Evolutionary conservation across 805 yeast species (phyloP).

Genomic region (Starmerella bacillaris): DNA sequence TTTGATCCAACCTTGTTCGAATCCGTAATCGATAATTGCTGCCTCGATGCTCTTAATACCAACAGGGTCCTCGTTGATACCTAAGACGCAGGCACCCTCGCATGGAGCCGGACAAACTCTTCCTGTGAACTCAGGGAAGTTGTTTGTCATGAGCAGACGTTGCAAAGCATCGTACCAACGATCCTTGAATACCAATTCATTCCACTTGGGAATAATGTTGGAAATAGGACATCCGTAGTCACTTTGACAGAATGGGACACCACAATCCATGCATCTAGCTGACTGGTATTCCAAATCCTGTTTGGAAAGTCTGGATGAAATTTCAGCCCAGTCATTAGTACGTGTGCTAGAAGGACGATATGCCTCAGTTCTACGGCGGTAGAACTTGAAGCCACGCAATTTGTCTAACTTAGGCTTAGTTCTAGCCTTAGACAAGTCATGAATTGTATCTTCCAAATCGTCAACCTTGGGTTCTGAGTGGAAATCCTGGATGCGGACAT

Average conservation of each 20-base stretch:
- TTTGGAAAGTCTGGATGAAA: slow-evolving; percentile 61
- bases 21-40: slow-evolving; percentile 90
- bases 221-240: slow-evolving; percentile 98
- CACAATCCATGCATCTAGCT: slow-evolving; percentile 98
- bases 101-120: slow-evolving; percentile 99
- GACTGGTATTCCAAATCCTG: slow-evolving; percentile 81
- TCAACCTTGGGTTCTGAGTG: slow-evolving; percentile 83
- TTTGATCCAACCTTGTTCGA: slow-evolving; percentile 88
- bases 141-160: slow-evolving; percentile 83
- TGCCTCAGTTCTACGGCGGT: slow-evolving; percentile 71
- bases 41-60: slow-evolving; percentile 92
- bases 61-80: slow-evolving; percentile 85
- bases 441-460: slow-evolving; percentile 78
- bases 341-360: slow-evolving; percentile 65
- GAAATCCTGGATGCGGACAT: too few relatives aligned
- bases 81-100: slow-evolving; percentile 90
- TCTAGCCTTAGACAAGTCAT: slow-evolving; percentile 47
- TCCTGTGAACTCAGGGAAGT: slow-evolving; percentile 97
- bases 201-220: slow-evolving; percentile 94
- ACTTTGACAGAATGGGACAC: slow-evolving; percentile 96
- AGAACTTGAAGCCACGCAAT: slow-evolving; percentile 81
- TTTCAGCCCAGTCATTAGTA: slow-evolving; percentile 81
- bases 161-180: slow-evolving; percentile 90
- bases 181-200: slow-evolving; percentile 84
- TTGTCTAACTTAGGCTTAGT: slow-evolving; percentile 48